Percentiles rank a stretch among this genome's conserved stretches.
phyloP scores from a whole-genome alignment of 2,329 filamentous ascomycete species.

The Fusarium lyarnte region DNA sequence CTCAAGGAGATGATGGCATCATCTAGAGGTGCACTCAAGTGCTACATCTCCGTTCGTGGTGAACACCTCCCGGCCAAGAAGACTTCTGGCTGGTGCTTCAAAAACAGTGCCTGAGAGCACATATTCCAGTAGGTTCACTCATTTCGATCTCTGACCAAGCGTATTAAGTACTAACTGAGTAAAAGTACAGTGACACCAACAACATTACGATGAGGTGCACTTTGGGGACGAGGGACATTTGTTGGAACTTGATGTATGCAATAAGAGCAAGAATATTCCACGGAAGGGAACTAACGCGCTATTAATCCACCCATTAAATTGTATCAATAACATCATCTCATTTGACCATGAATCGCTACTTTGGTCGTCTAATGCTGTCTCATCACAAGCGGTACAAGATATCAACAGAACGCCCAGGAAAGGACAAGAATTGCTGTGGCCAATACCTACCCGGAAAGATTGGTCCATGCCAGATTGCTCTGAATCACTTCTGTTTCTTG shows the following conservation, averaged over 20 bases:
- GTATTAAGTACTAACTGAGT: background rate
- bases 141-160: background rate
- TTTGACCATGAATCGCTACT: background rate
- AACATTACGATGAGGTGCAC: background rate
- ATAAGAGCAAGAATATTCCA: background rate
- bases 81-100: slow-evolving; percentile 33
- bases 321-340: background rate
- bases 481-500: background rate
- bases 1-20: slow-evolving; percentile 44
- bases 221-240: background rate
- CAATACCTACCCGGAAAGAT: background rate
- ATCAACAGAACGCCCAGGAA: background rate
- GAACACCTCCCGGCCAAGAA: slow-evolving; percentile 18
- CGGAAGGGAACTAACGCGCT: background rate
- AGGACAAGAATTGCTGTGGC: background rate
- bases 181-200: background rate
- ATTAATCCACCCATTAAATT: background rate
- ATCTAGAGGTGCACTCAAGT: slow-evolving; percentile 38
- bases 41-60: slow-evolving; percentile 39
- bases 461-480: background rate
- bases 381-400: background rate
- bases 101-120: slow-evolving; percentile 10
- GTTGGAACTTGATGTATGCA: background rate
- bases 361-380: background rate
- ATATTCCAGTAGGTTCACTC: background rate